Base-by-base conservation (phyloP, 805 yeast genomes). In the Candida methanosorbosa region DNA sequence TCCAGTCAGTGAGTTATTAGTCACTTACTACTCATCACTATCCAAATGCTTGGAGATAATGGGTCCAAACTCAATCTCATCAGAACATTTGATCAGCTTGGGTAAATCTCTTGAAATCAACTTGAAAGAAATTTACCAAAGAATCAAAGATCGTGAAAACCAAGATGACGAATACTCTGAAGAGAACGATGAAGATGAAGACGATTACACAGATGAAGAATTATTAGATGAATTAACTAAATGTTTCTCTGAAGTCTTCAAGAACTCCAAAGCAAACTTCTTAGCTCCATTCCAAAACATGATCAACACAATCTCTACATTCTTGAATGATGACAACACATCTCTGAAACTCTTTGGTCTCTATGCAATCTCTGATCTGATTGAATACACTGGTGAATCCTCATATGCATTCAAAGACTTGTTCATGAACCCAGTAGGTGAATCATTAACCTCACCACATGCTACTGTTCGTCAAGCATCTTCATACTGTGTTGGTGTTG, bases 131-230 rank as follows among this genome's bases (percentile, higher is more conserved):
- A 73, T 80, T 27, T 75, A 72, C 49, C 78, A 72, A 38, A 73
- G 95, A 46, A 76, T 84, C 36, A 76, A 74, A 49, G 72, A 68
- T 24, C 79, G 94, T 42, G 87, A 84, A 35, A 68, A 66, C 39
- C 80, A 71, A 29, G 92, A 82, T 43, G 95, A 85, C 52, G 95
- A 84, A 48, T 87, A 80, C 55, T 81, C 81, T 39, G 96, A 86
- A 59, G 96, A 85, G 30, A 65, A 78, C 5, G 94, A 81, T 38
- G 83, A 76, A 36, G 87, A 80, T 37, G 97, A 88, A 37, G 86
- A 78, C 38, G 94, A 82, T 48, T 75, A 68, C 46, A 79, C 92
- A 1, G 97, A 92, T 55, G 97, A 87, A 52, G 96, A 88, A 51
- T 63, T 92, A 30, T 61, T 87, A 34, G 94, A 86, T 48, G 95